phyloP scores from a whole-genome alignment of 345 rosid genomes.

The Rhodamnia argentea region DNA sequence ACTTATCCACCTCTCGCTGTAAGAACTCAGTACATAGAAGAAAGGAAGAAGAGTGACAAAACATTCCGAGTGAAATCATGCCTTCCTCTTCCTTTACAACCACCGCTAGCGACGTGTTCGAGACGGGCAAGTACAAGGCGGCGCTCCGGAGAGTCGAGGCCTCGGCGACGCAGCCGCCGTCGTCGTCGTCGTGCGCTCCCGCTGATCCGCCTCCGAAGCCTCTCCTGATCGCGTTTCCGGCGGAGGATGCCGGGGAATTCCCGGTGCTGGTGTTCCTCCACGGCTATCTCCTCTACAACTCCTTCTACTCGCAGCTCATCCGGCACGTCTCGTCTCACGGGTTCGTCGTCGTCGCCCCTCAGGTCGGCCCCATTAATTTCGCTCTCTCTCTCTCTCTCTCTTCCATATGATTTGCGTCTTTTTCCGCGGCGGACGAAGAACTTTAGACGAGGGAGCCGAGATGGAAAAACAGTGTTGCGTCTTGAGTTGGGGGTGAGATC shows the following conservation, averaged over 20 bases:
- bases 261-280: constrained; percentile 73
- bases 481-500: background rate
- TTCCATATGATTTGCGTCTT: background rate
- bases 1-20: background rate
- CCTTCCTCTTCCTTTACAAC: background rate
- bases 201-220: constrained; percentile 16
- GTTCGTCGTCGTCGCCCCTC: constrained; percentile 84
- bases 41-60: background rate
- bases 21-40: background rate
- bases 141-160: constrained; percentile 1
- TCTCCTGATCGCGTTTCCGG: constrained; percentile 55
- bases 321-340: constrained; percentile 88
- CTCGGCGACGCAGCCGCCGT: background rate
- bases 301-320: constrained; percentile 84
- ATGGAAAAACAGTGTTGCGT: background rate
- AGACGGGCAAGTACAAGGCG: background rate
- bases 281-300: constrained; percentile 68
- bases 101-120: background rate
- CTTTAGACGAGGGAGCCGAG: background rate
- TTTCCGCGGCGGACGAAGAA: background rate
- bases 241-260: constrained; percentile 47
- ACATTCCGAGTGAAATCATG: background rate
- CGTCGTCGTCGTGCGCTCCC: background rate
- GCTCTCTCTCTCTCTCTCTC: background rate
- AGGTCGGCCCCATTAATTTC: constrained; percentile 14